Conservation (phyloP, 371 early-diverging fungal genomes). For the Mycotypha africana region DNA sequence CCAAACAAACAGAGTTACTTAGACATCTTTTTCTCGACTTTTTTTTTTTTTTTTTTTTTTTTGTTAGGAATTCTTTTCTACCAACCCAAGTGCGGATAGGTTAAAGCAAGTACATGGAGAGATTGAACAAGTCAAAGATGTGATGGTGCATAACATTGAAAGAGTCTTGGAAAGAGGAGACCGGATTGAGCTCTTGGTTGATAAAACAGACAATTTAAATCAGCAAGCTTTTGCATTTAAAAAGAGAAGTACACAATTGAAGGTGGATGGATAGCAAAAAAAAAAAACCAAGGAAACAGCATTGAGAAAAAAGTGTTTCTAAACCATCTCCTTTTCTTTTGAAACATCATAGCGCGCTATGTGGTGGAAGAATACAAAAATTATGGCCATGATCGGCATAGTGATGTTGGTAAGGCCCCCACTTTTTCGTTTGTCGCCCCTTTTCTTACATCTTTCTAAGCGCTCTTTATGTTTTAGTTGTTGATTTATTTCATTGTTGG, state of each 20-base stretch:
- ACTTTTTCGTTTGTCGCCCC: background rate
- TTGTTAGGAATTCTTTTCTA: slow-evolving; percentile 70
- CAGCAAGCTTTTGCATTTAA: slow-evolving; percentile 88
- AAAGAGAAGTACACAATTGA: slow-evolving; percentile 82
- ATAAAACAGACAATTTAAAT: slow-evolving; percentile 86
- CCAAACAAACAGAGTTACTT: background rate
- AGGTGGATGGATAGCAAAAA: slow-evolving; percentile 28
- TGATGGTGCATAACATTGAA: slow-evolving; percentile 91
- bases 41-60: too few species aligned
- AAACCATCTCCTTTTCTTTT: background rate
- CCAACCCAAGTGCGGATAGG: slow-evolving; percentile 69
- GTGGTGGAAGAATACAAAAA: slow-evolving; percentile 93
- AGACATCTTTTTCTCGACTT: background rate
- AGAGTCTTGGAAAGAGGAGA: slow-evolving; percentile 89
- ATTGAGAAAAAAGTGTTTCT: background rate
- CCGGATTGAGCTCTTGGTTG: slow-evolving; percentile 84
- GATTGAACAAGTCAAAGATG: slow-evolving; percentile 90
- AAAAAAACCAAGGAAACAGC: too few species aligned
- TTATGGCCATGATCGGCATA: slow-evolving; percentile 67
- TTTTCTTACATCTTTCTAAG: background rate
- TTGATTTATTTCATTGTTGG: slow-evolving; percentile 62
- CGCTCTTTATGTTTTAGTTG: slow-evolving; percentile 34
- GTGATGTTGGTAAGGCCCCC: slow-evolving; percentile 53
- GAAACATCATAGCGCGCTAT: slow-evolving; percentile 52
- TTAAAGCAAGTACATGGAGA: slow-evolving; percentile 83